Evolutionary conservation across 2,329 filamentous ascomycete species (phyloP).

Genomic region (Myriosclerotinia curreyana): DNA sequence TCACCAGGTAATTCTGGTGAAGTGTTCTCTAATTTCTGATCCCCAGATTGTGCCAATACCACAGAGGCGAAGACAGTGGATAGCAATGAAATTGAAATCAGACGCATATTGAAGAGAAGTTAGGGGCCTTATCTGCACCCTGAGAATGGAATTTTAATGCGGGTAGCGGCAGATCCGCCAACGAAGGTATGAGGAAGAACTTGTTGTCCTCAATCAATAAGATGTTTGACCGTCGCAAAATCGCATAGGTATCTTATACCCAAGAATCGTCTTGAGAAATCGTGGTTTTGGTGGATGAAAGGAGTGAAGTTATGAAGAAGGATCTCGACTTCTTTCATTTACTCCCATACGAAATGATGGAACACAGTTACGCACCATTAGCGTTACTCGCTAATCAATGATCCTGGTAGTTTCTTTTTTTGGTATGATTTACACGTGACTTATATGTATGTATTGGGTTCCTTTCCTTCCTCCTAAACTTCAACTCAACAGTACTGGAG

Average conservation of each 20-base stretch:
- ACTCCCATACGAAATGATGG: slow-evolving; percentile 14
- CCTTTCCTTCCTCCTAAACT: neutral
- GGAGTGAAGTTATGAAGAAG: slow-evolving; percentile 19
- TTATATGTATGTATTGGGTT: neutral
- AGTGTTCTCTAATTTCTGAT: slow-evolving; percentile 23
- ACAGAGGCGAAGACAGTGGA: slow-evolving; percentile 33
- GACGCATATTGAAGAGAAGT: slow-evolving; percentile 35
- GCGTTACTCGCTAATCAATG: slow-evolving; percentile 7
- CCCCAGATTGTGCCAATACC: slow-evolving; percentile 25
- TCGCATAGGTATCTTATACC: neutral
- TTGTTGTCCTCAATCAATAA: slow-evolving; percentile 1
- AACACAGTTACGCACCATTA: slow-evolving; percentile 21
- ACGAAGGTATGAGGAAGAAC: slow-evolving; percentile 14
- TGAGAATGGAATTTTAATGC: slow-evolving; percentile 25
- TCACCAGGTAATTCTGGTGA: slow-evolving; percentile 24
- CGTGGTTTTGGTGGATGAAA: slow-evolving; percentile 1
- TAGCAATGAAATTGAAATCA: slow-evolving; percentile 34
- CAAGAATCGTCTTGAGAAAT: slow-evolving; percentile 8
- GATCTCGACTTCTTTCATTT: slow-evolving; percentile 13
- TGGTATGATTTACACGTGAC: slow-evolving; percentile 5
- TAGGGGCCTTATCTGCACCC: slow-evolving; percentile 28
- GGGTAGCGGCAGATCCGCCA: slow-evolving; percentile 32
- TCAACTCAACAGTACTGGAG: neutral
- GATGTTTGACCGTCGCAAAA: neutral
- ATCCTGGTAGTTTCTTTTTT: slow-evolving; percentile 17